A percentile compares a stretch with the other conserved stretches of the same genome.
Conservation (phyloP, 108 stramenopile species). For the Pseudonitzschia delicatissima region DNA sequence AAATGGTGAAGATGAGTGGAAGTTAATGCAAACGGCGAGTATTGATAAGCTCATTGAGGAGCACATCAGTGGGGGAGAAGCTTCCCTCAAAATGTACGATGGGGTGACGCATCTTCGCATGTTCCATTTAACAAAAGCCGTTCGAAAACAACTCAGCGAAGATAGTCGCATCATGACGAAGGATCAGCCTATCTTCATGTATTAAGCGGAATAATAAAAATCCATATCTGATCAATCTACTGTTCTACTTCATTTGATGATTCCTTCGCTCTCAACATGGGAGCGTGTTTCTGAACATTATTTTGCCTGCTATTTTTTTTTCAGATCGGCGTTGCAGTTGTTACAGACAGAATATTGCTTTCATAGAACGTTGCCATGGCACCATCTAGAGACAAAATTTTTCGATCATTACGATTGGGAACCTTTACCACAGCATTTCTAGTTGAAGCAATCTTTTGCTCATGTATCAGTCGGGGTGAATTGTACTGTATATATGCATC, state of each 20-base stretch:
- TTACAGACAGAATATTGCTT: no score
- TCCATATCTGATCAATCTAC: not conserved
- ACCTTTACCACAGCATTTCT: no score
- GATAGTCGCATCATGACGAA: conserved; percentile 87
- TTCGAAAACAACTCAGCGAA: conserved; percentile 60
- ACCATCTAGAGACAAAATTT: conserved; percentile 54
- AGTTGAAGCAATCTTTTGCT: no score
- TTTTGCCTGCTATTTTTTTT: not conserved
- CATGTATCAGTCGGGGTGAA: not conserved
- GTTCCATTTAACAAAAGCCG: conserved; percentile 77
- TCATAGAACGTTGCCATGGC: no score
- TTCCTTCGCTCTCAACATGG: no score
- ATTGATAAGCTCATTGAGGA: conserved; percentile 50
- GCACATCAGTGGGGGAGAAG: conserved; percentile 40
- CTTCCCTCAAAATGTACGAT: conserved; percentile 75
- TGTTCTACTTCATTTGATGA: no score
- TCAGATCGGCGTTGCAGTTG: not conserved
- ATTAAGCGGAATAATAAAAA: not conserved
- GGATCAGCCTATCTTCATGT: conserved; percentile 90
- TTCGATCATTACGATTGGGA: conserved; percentile 77
- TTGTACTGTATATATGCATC: not conserved
- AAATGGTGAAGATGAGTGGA: conserved; percentile 5
- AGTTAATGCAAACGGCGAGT: conserved; percentile 4
- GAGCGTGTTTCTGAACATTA: no score
- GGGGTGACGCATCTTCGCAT: conserved; percentile 69